A percentile compares a stretch with the other conserved stretches of the same genome.
phyloP scores from a whole-genome alignment of 768 basidiomycete genomes.

The Leccinellum rugosiceps region DNA sequence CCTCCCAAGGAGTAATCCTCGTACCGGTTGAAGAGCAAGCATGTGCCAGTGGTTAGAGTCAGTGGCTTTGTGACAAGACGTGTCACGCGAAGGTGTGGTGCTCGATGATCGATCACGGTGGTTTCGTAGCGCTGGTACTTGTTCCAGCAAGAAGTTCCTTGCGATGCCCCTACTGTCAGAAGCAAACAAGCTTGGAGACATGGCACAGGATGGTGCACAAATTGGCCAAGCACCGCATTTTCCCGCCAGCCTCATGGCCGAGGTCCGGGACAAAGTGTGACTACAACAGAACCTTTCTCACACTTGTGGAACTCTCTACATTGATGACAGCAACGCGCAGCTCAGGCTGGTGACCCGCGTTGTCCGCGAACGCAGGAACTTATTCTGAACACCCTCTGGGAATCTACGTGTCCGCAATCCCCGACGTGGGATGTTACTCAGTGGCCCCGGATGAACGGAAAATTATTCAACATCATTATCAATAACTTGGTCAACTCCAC shows the following conservation, averaged over 20 bases:
- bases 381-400: not conserved
- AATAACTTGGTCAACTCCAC: not conserved
- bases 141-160: not conserved
- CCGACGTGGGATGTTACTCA: not conserved
- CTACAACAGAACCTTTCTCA: not conserved
- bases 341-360: not conserved
- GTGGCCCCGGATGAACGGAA: too few species aligned
- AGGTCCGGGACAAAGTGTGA: not conserved
- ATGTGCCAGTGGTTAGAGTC: slow-evolving; percentile 3
- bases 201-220: not conserved
- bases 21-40: not conserved
- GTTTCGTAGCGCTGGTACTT: not conserved
- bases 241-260: not conserved
- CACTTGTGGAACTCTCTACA: not conserved
- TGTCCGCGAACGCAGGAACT: not conserved
- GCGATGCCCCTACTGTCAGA: not conserved
- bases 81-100: too few species aligned
- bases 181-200: not conserved
- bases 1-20: not conserved
- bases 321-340: not conserved
- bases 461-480: not conserved
- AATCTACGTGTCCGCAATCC: not conserved
- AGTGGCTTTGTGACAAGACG: not conserved
- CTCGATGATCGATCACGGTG: not conserved
- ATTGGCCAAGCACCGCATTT: not conserved